Percentiles rank a stretch among this genome's conserved stretches.
Evolutionary conservation across 305 asterid genomes (phyloP).

Genomic region (Fraxinus albicans): DNA sequence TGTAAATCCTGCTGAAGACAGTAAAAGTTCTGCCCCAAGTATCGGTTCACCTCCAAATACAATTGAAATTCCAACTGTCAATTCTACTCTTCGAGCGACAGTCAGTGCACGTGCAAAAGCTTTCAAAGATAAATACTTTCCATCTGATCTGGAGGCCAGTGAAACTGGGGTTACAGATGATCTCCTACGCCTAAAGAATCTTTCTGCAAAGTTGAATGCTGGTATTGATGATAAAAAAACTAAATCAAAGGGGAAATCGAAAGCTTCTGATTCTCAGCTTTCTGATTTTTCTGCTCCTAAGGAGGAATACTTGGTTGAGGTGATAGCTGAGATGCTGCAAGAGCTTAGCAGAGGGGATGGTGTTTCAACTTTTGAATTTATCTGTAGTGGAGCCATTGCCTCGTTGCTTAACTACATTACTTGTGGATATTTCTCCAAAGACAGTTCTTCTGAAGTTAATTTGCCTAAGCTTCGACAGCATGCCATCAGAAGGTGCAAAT

Average conservation of each 20-base stretch:
- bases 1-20: conserved; percentile 54
- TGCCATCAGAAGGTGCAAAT: conserved; percentile 78
- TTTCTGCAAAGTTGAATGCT: conserved; percentile 63
- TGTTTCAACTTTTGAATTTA: conserved; percentile 94
- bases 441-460: conserved; percentile 66
- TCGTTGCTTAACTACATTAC: conserved; percentile 85
- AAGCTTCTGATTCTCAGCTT: conserved; percentile 52
- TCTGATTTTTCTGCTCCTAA: conserved; percentile 53
- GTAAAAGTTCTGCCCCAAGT: conserved; percentile 45
- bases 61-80: conserved; percentile 51
- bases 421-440: conserved; percentile 84
- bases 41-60: conserved; percentile 56
- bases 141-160: conserved; percentile 62
- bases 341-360: conserved; percentile 95
- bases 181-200: conserved; percentile 81
- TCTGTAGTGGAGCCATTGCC: conserved; percentile 89
- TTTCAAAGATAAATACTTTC: conserved; percentile 86
- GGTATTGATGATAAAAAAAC: conserved; percentile 61
- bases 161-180: conserved; percentile 83
- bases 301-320: conserved; percentile 70
- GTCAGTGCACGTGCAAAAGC: conserved; percentile 82
- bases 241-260: conserved; percentile 82
- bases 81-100: conserved; percentile 63
- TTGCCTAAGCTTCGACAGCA: conserved; percentile 75
- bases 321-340: conserved; percentile 69